Percentiles rank a stretch among this genome's conserved stretches.
Conservation (phyloP, 2,329 filamentous ascomycete genomes). For the Graphilbum fragrans region DNA sequence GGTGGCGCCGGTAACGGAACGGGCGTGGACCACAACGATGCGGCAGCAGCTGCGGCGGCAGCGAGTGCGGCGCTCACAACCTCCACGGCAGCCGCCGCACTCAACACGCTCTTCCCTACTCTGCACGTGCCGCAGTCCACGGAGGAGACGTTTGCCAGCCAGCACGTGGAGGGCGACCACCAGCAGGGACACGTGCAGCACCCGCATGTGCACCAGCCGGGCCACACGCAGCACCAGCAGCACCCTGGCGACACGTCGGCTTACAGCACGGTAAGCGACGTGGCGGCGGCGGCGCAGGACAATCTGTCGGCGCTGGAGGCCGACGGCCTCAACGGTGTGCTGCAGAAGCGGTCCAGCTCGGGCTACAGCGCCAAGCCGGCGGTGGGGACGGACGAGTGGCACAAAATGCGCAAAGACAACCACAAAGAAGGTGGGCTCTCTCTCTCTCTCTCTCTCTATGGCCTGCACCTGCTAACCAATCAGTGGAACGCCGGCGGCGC, state of each 20-base stretch:
- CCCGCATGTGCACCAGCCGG: not conserved
- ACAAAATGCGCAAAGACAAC: constrained; percentile 92
- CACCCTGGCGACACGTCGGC: constrained; percentile 8
- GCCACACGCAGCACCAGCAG: not conserved
- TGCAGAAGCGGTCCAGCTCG: constrained; percentile 6
- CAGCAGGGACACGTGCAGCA: constrained; percentile 15
- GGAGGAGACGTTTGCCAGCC: constrained; percentile 47
- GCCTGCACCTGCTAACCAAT: constrained; percentile 7
- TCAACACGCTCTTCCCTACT: constrained; percentile 46
- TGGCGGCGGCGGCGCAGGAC: constrained; percentile 9
- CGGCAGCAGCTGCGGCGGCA: constrained; percentile 34
- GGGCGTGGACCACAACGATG: constrained; percentile 29
- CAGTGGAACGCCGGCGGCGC: constrained; percentile 89
- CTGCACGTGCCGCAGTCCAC: constrained; percentile 45
- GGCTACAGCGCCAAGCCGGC: constrained; percentile 51
- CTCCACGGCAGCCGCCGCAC: constrained; percentile 46
- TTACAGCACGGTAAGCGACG: constrained; percentile 19
- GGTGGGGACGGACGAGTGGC: constrained; percentile 97
- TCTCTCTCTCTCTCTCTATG: not conserved
- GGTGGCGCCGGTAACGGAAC: constrained; percentile 28
- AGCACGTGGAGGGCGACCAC: constrained; percentile 23
- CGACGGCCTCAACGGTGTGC: constrained; percentile 9
- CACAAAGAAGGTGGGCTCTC: constrained; percentile 80
- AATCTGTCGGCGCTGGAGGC: constrained; percentile 9
- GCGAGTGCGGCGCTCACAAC: constrained; percentile 43